These are phyloP conservation scores for Tulasnella sp. DNA, from an alignment of 768 basidiomycete genomes.

Conservation along the genomic window DNA sequence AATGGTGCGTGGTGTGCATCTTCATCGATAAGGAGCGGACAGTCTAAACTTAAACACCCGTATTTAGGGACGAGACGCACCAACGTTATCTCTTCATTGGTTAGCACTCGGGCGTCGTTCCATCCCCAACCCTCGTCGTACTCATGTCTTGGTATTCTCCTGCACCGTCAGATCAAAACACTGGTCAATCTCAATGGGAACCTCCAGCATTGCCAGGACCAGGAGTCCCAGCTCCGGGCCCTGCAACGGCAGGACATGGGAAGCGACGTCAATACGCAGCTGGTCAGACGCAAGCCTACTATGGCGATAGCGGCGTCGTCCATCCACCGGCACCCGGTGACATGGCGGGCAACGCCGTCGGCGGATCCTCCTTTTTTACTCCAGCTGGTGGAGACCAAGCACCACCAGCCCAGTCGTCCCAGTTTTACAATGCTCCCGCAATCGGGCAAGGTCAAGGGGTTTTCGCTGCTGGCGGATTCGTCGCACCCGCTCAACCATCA, in stretches of 20 bases:
- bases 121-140: background rate
- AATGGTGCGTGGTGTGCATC: slow-evolving; percentile 61
- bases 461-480: slow-evolving; percentile 9
- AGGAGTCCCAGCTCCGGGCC: slow-evolving; percentile 46
- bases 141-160: slow-evolving; percentile 25
- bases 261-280: slow-evolving; percentile 92
- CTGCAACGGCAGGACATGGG: slow-evolving; percentile 42
- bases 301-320: slow-evolving; percentile 38
- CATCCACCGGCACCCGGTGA: slow-evolving; percentile 33
- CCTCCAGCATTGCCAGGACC: slow-evolving; percentile 50
- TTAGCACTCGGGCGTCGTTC: slow-evolving; percentile 42
- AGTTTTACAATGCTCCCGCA: background rate
- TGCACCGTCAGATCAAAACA: slow-evolving; percentile 63
- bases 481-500: slow-evolving; percentile 33
- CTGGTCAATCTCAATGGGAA: slow-evolving; percentile 88
- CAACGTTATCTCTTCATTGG: slow-evolving; percentile 88
- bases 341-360: slow-evolving; percentile 49
- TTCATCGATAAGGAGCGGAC: slow-evolving; percentile 2
- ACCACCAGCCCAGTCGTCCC: background rate
- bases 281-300: slow-evolving; percentile 89
- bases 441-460: slow-evolving; percentile 12
- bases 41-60: slow-evolving; percentile 32
- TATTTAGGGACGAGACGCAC: slow-evolving; percentile 66
- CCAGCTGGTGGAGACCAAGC: slow-evolving; percentile 39
- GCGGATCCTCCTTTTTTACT: slow-evolving; percentile 42